phyloP scores from a whole-genome alignment of 2,329 filamentous ascomycete species.

The Pseudopithomyces chartarum region DNA sequence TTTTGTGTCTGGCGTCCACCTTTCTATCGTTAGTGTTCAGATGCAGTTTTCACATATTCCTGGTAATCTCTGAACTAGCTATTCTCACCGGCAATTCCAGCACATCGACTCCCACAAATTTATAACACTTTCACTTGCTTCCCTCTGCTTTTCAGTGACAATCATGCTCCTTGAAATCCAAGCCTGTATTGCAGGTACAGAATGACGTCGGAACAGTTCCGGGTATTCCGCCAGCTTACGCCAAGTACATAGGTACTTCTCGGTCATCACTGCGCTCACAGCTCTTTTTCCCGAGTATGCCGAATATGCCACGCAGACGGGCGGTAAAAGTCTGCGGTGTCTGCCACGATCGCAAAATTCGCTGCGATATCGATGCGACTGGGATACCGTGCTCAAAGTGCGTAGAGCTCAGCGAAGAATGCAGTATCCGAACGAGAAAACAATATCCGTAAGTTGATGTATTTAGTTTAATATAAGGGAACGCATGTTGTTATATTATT shows the following conservation, averaged over 20 bases:
- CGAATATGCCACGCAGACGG: constrained; percentile 15
- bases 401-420: constrained; percentile 6
- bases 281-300: constrained; percentile 8
- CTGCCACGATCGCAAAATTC: constrained; percentile 15
- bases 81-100: no score
- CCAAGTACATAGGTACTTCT: neutral
- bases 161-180: no score
- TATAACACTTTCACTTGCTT: no score
- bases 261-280: neutral
- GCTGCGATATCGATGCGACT: constrained; percentile 12
- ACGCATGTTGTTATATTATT: neutral
- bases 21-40: no score
- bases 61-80: no score
- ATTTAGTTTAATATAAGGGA: neutral
- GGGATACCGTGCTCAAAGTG: constrained; percentile 14
- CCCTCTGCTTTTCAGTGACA: no score
- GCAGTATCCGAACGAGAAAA: constrained; percentile 12
- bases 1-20: no score
- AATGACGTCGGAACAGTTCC: no score
- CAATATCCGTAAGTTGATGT: constrained; percentile 10
- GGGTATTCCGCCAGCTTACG: no score
- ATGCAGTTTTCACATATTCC: no score
- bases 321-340: constrained; percentile 15
- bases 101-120: no score
- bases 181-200: neutral